Percentiles rank a stretch among this genome's conserved stretches.
Conservation (phyloP, 2,329 filamentous ascomycete species). For the Diplodia mutila region DNA sequence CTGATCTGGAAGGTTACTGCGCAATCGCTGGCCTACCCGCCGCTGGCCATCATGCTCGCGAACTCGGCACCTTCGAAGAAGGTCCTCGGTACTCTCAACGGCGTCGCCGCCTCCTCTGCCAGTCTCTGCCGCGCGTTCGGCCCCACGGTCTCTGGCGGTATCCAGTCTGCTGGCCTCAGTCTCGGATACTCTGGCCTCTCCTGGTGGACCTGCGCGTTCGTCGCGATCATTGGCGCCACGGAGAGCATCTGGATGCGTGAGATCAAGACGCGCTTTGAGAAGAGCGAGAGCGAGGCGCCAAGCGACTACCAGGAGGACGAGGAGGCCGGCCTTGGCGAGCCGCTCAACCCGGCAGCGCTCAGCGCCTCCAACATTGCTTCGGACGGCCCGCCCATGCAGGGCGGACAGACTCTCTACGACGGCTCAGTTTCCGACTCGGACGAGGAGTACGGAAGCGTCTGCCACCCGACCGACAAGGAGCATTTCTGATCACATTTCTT, state of each 20-base stretch:
- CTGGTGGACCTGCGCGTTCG: conserved; percentile 87
- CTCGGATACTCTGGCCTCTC: conserved; percentile 84
- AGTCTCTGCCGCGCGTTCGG: conserved; percentile 87
- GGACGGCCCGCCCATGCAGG: conserved; percentile 19
- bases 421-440: conserved; percentile 12
- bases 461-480: conserved; percentile 9
- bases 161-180: conserved; percentile 79
- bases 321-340: conserved; percentile 35
- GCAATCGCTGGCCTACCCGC: conserved; percentile 87
- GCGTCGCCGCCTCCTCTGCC: conserved; percentile 86
- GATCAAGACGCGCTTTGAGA: conserved; percentile 46
- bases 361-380: conserved; percentile 19
- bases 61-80: conserved; percentile 84
- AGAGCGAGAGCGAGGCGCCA: conserved; percentile 25
- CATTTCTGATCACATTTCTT: conserved; percentile 20
- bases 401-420: conserved; percentile 20
- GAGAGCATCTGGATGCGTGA: conserved; percentile 78
- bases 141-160: conserved; percentile 81
- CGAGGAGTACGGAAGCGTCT: background rate
- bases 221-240: conserved; percentile 74
- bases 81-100: conserved; percentile 89
- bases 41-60: conserved; percentile 83
- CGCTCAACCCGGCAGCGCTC: conserved; percentile 26
- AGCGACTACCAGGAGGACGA: conserved; percentile 37
- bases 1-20: conserved; percentile 93